Base-by-base conservation (phyloP, 2,329 filamentous ascomycete species). In the Fusarium neocosmosporiellum region DNA sequence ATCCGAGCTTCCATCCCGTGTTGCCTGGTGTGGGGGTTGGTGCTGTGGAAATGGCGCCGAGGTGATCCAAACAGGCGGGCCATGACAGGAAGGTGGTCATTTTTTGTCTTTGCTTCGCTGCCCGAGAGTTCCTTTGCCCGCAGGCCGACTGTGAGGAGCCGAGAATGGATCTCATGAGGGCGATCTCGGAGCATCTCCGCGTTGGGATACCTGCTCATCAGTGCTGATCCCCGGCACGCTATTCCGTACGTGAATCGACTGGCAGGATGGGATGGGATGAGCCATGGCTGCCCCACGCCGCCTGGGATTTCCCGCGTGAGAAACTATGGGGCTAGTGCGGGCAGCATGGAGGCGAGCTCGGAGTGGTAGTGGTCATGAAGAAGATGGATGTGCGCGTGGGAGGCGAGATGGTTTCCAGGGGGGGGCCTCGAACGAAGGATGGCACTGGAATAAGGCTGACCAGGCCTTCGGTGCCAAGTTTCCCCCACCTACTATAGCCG, bases 141-240 rank as follows among this genome's bases (percentile, higher is more conserved):
- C 22, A 34, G 34, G 16, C 7, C 2, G 22, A 27, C 41, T 46
- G 41, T 62, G 36, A 48, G 54, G 41, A 27, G 11, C 43, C 46
- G 7, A 18, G 37, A 11, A 34, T 37, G 43, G 46, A 53, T 31
- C 27, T 46, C 41, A 43, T 43, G 46, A 46, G 60, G 70, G 70
- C 70, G 67, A 68, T 41, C 66, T 72, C 70, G 70, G 70, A 70
- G 70, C 57, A 50, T 68, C 70, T 65, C 70, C 59, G 61, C 41
- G 16, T 62, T 65, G 33, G 41, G 58, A 36, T 20, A 54, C 60
- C 48, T 46, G 60, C 27, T 37, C 29, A 41, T 59, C 39, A 55
- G 20, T 68, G 67, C 57, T 72, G 70, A 73, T 73, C 59, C 29
- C 60, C 57, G 57, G 70, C 67, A 71, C 70, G 34, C 59, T 73